Evolutionary conservation across 441 rosid genomes (phyloP), one percentile per base, ranked within the genome.

Genomic region (Erodium trifolium): DNA sequence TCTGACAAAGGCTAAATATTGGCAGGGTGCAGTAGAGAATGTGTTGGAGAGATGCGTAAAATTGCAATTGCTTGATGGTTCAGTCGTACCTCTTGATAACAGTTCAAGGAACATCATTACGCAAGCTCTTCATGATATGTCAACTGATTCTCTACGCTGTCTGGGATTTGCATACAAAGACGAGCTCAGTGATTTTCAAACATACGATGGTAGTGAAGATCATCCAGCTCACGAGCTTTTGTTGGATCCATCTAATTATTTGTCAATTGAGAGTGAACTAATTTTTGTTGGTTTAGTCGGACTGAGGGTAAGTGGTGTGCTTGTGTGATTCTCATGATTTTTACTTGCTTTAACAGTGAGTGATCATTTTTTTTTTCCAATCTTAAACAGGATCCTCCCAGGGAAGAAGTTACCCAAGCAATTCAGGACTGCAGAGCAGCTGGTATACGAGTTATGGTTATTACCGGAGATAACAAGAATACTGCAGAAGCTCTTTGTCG

Each of bases 401-500:
- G 99, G 74, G 82, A 81, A 83, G 99, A 94, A 82, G 99, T 92
- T 70, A 83, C 74, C 59, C 93, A 92, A 81, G 98, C 98, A 53
- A 85, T 88, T 78, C 87, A 89, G 82, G 98, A 94, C 75, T 94
- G 99, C 85, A 88, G 77, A 78, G 90, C 82, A 23, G 99, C 98
- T 71, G 99, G 98, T 71, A 94, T 94, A 69, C 92, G 96, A 27
- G 97, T 94, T 27, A 90, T 94, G 88, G 99, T 94, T 57, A 92
- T 92, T 71, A 94, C 99, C 0, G 98, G 99, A 70, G 99, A 94
- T 82, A 88, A 92, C 85, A 87, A 92, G 76, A 72, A 87, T 76
- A 94, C 99, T 11, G 98, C 97, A 0, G 99, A 94, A 82, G 97
- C 97, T 14, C 90, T 94, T 60, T 94, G 98, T 75, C 94, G 84